Evolutionary conservation across 768 basidiomycete genomes (phyloP), one percentile per base, ranked within the genome.

Genomic region (Rhizopogon sp.): DNA sequence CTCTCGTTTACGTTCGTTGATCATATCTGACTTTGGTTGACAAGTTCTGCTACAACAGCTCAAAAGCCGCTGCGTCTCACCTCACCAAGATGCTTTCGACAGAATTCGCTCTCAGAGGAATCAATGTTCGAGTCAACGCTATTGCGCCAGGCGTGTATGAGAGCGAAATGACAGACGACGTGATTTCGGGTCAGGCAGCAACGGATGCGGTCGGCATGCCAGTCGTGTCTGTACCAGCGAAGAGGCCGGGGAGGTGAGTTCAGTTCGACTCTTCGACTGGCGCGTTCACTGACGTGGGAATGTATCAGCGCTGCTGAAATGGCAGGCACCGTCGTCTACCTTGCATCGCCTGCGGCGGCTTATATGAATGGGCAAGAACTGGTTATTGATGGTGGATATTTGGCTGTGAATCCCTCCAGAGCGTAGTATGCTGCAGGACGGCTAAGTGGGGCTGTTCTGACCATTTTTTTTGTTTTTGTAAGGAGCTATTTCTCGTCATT

Each of bases 291-390:
- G 50, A 9, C 56, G 57, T 39, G 39, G 43, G 44, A 62, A 41
- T 50, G 43, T 49, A 33, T 39, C 50, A 90, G 89, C 42, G 81
- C 78, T 1, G 74, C 79, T 56, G 90, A 92, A 64, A 84, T 90
- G 72, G 88, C 87, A 8, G 90, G 86, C 7, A 88, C 89, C 8
- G 88, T 74, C 0, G 77, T 92, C 5, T 90, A 88, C 66, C 78
- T 93, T 5, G 85, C 80, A 6, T 89, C 88, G 9, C 79, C 74
- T 9, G 86, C 88, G 2, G 88, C 87, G 35, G 82, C 76, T 29
- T 92, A 89, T 64, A 81, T 79, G 58, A 87, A 87, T 58, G 90
- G 90, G 11, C 89, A 91, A 64, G 87, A 91, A 65, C 77, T 93
- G 42, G 71, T 83, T 16, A 78, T 91, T 37, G 90, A 93, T 61